Conservation (phyloP, 2,329 filamentous ascomycete species). For the Cytospora piceicola region DNA sequence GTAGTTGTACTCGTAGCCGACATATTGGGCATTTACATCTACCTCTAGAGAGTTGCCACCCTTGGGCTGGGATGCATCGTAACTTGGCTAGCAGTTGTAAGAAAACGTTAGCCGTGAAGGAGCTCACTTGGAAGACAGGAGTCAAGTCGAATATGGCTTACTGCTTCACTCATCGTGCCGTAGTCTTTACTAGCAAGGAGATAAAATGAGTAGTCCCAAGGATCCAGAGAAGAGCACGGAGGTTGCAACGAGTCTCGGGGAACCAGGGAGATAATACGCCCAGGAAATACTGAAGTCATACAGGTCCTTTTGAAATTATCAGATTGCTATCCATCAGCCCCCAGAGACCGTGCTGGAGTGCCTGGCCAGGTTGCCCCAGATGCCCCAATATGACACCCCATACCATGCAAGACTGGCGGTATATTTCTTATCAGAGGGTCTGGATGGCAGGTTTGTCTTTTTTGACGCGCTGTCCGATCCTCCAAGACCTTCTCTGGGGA, state of each 20-base stretch:
- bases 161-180: not conserved
- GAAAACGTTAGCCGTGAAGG: not conserved
- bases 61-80: slow-evolving; percentile 33
- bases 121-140: too few relatives aligned
- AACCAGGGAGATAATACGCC: not conserved
- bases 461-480: not conserved
- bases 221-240: not conserved
- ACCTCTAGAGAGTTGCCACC: slow-evolving; percentile 36
- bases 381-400: not conserved
- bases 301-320: not conserved
- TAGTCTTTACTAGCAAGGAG: not conserved
- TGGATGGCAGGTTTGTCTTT: not conserved
- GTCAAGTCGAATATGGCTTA: not conserved
- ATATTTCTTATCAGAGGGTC: not conserved
- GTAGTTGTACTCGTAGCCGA: slow-evolving; percentile 64
- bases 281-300: not conserved
- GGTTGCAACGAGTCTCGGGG: not conserved
- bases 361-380: not conserved
- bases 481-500: not conserved
- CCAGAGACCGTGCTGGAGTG: not conserved
- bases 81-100: slow-evolving; percentile 26
- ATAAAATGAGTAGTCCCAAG: not conserved
- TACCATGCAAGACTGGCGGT: not conserved
- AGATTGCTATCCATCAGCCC: not conserved
- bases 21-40: slow-evolving; percentile 55